These are phyloP conservation scores for Dioscorea alata DNA, from an alignment of 106 monocot species.

Conservation along the genomic window DNA sequence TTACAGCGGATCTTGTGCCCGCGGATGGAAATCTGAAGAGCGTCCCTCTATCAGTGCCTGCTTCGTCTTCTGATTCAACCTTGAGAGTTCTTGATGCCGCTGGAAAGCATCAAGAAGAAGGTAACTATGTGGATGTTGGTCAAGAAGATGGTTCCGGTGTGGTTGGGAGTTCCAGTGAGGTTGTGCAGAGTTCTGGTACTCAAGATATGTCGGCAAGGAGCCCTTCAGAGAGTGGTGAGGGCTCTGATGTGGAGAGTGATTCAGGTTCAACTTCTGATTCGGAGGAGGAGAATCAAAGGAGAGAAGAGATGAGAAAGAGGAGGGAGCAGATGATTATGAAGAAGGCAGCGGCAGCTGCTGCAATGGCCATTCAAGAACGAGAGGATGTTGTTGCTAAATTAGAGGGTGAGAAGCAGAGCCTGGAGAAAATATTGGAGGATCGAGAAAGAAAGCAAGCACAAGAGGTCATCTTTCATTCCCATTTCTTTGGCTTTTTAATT, in stretches of 20 bases:
- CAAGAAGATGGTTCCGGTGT: too few species aligned
- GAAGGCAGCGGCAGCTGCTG: conserved; percentile 42
- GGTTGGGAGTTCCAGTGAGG: too few species aligned
- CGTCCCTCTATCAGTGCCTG: too few species aligned
- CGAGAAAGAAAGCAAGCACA: conserved; percentile 67
- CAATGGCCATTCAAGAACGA: conserved; percentile 59
- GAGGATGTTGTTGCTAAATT: conserved; percentile 64
- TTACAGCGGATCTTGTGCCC: too few species aligned
- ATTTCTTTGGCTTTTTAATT: neutral
- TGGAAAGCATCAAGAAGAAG: too few species aligned
- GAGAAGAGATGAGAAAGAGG: conserved; percentile 58
- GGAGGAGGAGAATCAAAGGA: conserved; percentile 43
- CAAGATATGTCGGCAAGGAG: neutral
- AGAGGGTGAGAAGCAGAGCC: conserved; percentile 67
- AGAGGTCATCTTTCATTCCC: conserved; percentile 35
- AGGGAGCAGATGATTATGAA: conserved; percentile 51
- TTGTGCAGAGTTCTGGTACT: neutral
- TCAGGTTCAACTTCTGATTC: conserved; percentile 53
- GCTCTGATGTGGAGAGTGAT: conserved; percentile 30
- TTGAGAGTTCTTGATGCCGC: too few species aligned
- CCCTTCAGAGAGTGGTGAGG: conserved; percentile 13
- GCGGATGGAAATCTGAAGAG: too few species aligned
- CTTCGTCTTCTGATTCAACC: too few species aligned
- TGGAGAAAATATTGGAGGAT: conserved; percentile 65
- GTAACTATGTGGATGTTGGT: too few species aligned